Percentiles rank a stretch among this genome's conserved stretches.
phyloP scores from a whole-genome alignment of 768 basidiomycete genomes.

The Kwoniella dendrophila region DNA sequence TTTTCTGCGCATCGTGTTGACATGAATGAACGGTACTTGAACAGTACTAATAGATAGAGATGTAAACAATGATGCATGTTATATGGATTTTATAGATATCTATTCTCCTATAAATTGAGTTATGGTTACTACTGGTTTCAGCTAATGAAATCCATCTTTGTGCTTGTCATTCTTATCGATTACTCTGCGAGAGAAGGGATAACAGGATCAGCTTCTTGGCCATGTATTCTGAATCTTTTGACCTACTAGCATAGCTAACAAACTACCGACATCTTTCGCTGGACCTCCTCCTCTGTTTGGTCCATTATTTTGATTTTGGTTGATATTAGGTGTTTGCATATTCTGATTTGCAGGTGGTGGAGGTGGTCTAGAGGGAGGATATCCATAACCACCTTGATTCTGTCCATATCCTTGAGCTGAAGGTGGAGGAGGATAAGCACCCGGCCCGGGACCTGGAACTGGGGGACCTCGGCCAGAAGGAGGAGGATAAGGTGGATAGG shows the following conservation, averaged over 20 bases:
- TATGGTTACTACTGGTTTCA: no score
- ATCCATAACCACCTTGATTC: conserved; percentile 6
- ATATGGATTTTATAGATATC: no score
- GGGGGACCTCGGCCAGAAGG: not conserved
- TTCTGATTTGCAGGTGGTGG: not conserved
- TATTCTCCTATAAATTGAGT: no score
- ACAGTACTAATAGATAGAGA: no score
- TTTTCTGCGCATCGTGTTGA: no score
- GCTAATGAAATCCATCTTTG: no score
- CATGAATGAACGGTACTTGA: no score
- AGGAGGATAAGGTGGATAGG: conserved; percentile 11
- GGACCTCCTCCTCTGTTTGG: not conserved
- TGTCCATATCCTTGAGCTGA: conserved; percentile 1
- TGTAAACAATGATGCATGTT: no score
- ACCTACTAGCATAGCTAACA: conserved; percentile 28
- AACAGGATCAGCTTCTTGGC: not conserved
- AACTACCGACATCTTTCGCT: conserved; percentile 21
- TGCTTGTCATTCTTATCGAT: no score
- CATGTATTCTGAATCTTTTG: not conserved
- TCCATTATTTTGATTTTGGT: no score
- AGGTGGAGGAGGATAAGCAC: not conserved
- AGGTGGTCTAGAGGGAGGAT: conserved; percentile 6
- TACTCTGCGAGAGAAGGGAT: not conserved
- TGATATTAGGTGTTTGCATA: not conserved
- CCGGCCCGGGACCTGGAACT: not conserved